Conservation (phyloP, 768 basidiomycete species). For the Pleurotus citrinopileatus region DNA sequence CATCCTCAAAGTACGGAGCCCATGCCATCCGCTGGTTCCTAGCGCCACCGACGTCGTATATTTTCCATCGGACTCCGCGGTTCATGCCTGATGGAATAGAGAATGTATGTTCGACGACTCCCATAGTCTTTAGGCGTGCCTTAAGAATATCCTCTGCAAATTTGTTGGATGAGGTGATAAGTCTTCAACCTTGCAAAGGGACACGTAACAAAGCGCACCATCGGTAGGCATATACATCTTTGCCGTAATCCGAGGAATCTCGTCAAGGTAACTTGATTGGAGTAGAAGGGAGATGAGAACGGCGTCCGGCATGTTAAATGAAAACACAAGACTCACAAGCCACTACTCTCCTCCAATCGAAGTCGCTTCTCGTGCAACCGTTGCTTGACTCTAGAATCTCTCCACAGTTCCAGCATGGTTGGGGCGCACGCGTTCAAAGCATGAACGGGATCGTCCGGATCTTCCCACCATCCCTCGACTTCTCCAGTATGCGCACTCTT, state of each 20-base stretch:
- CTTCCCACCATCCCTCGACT: slow-evolving; percentile 83
- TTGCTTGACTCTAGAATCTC: slow-evolving; percentile 62
- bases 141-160: slow-evolving; percentile 70
- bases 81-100: slow-evolving; percentile 55
- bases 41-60: slow-evolving; percentile 85
- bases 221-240: slow-evolving; percentile 82
- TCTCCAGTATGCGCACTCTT: slow-evolving; percentile 70
- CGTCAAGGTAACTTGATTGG: slow-evolving; percentile 73
- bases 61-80: slow-evolving; percentile 69
- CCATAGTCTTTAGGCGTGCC: slow-evolving; percentile 79
- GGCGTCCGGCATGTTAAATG: slow-evolving; percentile 12
- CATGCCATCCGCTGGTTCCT: slow-evolving; percentile 81
- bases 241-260: slow-evolving; percentile 76
- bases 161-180: slow-evolving; percentile 7
- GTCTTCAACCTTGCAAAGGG: slow-evolving; percentile 18
- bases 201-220: slow-evolving; percentile 36
- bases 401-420: slow-evolving; percentile 75
- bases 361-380: slow-evolving; percentile 63
- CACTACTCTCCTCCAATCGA: slow-evolving; percentile 78
- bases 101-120: slow-evolving; percentile 79
- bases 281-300: slow-evolving; percentile 7
- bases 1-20: slow-evolving; percentile 88
- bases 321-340: slow-evolving; percentile 58
- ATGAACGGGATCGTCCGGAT: slow-evolving; percentile 81
- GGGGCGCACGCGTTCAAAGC: slow-evolving; percentile 58